Evolutionary conservation across 2,329 filamentous ascomycete species (phyloP), one percentile per base, ranked within the genome.

Genomic region (Aphanoascus verrucosus): DNA sequence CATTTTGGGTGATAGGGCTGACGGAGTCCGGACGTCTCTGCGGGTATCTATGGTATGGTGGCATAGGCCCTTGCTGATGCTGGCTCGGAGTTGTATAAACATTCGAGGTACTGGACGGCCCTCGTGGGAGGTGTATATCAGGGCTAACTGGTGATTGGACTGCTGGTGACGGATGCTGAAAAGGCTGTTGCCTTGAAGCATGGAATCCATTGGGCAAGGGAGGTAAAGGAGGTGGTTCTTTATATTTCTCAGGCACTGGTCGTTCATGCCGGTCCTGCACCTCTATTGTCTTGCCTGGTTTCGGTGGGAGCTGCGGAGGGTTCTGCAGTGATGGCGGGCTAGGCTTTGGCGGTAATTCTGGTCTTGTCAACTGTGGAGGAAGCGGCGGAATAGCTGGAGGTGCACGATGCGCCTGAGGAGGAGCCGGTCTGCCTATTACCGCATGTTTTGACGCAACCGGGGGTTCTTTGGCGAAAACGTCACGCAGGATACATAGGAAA

Each of bases 391-490:
- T 69, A 11, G 84, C 82, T 32, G 85, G 85, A 47, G 83, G 81
- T 54, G 74, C 72, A 57, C 60, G 35, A 38, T 67, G 65, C n/a
- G 60, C 59, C 32, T 61, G 63, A 38, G 59, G 57, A 35, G 64
- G 64, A 19, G 69, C 65, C n/a, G 69, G 63, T 43, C 64, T 64
- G 20, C 68, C 61, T 40, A 68, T 68, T 49, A 65, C 64, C 37
- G 65, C 65, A 58, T 82, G 82, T 60, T 82, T 83, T 34, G 89
- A 82, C 56, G 93, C 82, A 3, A 97, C 87, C 0, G 93, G 93
- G 7, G 93, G 93, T 63, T 98, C 93, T 70, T 94, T 94, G 37
- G 89, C 85, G 65, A 98, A 98, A 19, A 97, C 77, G 52, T 93
- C 88, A 60, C 85, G 80, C 2, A 98, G 72, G 28, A 94, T 85